These are phyloP conservation scores for Termitomyces titanicus DNA, from an alignment of 768 basidiomycete species.

Conservation along the genomic window DNA sequence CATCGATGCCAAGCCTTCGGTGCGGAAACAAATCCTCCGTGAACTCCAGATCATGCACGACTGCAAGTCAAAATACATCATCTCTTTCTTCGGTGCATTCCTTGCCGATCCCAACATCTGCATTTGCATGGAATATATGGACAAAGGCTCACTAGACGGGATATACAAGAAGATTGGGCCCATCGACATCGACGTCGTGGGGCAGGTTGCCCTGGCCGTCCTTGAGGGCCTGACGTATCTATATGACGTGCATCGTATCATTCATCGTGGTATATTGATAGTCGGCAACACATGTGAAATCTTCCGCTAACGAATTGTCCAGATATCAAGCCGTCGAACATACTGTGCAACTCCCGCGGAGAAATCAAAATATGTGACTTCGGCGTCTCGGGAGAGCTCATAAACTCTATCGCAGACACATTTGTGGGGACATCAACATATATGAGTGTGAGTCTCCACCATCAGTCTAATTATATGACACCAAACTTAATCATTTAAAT, in stretches of 20 bases:
- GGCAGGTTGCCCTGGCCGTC: slow-evolving; percentile 91
- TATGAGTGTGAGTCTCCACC: slow-evolving; percentile 80
- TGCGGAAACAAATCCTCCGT: slow-evolving; percentile 95
- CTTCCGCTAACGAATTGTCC: slow-evolving; percentile 20
- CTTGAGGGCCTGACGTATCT: slow-evolving; percentile 94
- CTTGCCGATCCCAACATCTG: slow-evolving; percentile 97
- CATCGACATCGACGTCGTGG: slow-evolving; percentile 90
- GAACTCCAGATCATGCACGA: slow-evolving; percentile 99
- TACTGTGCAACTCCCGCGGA: slow-evolving; percentile 89
- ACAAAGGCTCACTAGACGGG: slow-evolving; percentile 89
- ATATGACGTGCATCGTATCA: slow-evolving; percentile 96
- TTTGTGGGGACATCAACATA: slow-evolving; percentile 99
- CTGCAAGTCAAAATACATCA: slow-evolving; percentile 89
- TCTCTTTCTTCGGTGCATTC: slow-evolving; percentile 97
- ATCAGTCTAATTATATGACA: neutral
- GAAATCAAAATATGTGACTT: slow-evolving; percentile 99
- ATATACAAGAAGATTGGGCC: slow-evolving; percentile 96
- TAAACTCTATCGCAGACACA: slow-evolving; percentile 98
- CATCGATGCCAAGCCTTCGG: slow-evolving; percentile 94
- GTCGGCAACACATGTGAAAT: neutral
- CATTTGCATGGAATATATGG: slow-evolving; percentile 97
- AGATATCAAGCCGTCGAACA: slow-evolving; percentile 99
- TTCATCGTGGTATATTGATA: slow-evolving; percentile 82
- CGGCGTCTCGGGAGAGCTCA: slow-evolving; percentile 97
- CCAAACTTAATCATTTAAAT: neutral